These are phyloP conservation scores for Isatis tinctoria DNA, from an alignment of 345 rosid genomes.

Conservation along the genomic window DNA sequence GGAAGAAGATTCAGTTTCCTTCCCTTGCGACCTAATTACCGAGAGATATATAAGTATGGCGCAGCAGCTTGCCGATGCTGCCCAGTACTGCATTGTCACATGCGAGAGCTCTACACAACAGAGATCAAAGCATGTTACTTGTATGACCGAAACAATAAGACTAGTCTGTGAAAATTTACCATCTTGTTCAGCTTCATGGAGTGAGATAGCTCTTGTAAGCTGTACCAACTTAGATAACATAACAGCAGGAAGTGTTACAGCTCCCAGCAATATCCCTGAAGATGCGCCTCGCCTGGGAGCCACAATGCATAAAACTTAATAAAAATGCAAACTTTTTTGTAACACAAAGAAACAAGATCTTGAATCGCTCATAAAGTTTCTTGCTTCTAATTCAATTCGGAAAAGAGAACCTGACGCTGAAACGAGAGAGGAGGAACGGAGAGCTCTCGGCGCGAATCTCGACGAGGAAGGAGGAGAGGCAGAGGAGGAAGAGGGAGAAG, in stretches of 20 bases:
- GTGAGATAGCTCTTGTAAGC: slow-evolving; percentile 56
- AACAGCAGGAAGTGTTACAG: slow-evolving; percentile 74
- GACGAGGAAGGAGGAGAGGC: slow-evolving; percentile 50
- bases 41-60: slow-evolving; percentile 62
- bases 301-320: no score
- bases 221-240: slow-evolving; percentile 73
- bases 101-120: slow-evolving; percentile 52
- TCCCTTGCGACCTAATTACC: slow-evolving; percentile 31
- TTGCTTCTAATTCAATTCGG: no score
- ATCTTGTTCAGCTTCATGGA: slow-evolving; percentile 45
- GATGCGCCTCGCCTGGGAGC: slow-evolving; percentile 89
- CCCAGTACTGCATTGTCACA: slow-evolving; percentile 79
- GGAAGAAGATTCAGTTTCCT: slow-evolving; percentile 15
- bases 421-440: slow-evolving; percentile 35
- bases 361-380: no score
- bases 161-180: slow-evolving; percentile 33
- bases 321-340: no score
- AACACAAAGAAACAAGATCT: no score
- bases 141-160: not conserved
- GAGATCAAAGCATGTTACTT: not conserved
- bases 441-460: slow-evolving; percentile 60
- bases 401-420: slow-evolving; percentile 43
- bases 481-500: slow-evolving; percentile 57
- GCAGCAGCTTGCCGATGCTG: slow-evolving; percentile 57
- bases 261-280: slow-evolving; percentile 83